phyloP scores from a whole-genome alignment of 2,329 filamentous ascomycete species.

The Leptosphaerulina australis region DNA sequence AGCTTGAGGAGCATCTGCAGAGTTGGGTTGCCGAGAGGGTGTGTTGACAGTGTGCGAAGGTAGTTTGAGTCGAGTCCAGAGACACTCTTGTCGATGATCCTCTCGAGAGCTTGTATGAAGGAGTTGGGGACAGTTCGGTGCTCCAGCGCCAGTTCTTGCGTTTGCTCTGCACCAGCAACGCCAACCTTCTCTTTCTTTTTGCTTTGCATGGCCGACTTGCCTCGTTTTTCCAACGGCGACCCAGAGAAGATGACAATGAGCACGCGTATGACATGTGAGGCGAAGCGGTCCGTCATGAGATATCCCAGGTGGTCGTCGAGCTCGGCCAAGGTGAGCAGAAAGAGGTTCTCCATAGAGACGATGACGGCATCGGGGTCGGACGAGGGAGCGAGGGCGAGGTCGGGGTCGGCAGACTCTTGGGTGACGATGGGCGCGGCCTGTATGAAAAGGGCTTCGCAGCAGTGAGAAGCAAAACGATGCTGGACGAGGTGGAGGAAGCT shows the following conservation, averaged over 20 bases:
- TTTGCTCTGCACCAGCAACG: conserved; percentile 54
- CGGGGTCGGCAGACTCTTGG: conserved; percentile 66
- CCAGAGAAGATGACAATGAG: conserved; percentile 86
- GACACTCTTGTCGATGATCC: conserved; percentile 80
- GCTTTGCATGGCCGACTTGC: conserved; percentile 79
- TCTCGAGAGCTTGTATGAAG: conserved; percentile 77
- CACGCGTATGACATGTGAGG: conserved; percentile 87
- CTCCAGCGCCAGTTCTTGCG: conserved; percentile 48
- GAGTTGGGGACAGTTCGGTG: conserved; percentile 71
- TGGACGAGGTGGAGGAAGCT: conserved; percentile 86
- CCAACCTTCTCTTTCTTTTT: conserved; percentile 87
- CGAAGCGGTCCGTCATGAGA: conserved; percentile 85
- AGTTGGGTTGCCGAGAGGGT: conserved; percentile 89
- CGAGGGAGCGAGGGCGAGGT: conserved; percentile 51
- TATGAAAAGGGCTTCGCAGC: conserved; percentile 91
- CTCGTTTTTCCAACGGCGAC: conserved; percentile 70
- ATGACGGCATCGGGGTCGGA: conserved; percentile 58
- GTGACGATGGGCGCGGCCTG: conserved; percentile 80
- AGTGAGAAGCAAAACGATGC: conserved; percentile 96
- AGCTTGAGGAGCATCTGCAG: conserved; percentile 89
- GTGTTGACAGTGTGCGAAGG: conserved; percentile 81
- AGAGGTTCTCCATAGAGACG: conserved; percentile 80
- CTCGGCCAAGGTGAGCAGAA: conserved; percentile 82
- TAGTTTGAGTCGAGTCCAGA: conserved; percentile 77
- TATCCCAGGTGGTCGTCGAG: conserved; percentile 83